phyloP scores from a whole-genome alignment of 23 red algal species.

The Pyropia haitanensis region DNA sequence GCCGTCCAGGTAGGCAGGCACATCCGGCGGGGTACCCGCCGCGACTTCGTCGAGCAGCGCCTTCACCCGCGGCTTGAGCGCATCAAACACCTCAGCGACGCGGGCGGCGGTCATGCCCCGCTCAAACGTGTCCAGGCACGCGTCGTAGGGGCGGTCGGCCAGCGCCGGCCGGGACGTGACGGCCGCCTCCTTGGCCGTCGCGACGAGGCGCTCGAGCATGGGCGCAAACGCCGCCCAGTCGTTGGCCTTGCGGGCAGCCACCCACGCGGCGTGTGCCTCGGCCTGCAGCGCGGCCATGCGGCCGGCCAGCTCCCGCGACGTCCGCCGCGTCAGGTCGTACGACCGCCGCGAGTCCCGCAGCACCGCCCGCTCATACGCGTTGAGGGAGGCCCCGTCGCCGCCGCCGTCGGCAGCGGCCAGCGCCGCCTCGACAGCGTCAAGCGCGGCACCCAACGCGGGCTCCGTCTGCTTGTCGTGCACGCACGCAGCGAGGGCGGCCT shows the following conservation, averaged over 20 bases:
- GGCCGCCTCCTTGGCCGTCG: slow-evolving; percentile 18
- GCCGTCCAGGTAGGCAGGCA: slow-evolving; percentile 21
- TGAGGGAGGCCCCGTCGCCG: not conserved
- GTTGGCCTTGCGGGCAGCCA: slow-evolving; percentile 23
- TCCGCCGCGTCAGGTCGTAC: slow-evolving; percentile 5
- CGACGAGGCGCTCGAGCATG: slow-evolving; percentile 11
- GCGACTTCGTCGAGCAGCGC: slow-evolving; percentile 12
- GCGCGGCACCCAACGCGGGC: not conserved
- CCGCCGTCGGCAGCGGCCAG: slow-evolving; percentile 7
- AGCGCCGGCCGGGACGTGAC: slow-evolving; percentile 4
- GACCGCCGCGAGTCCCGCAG: slow-evolving; percentile 39
- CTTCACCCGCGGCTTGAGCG: slow-evolving; percentile 20
- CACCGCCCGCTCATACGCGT: slow-evolving; percentile 22
- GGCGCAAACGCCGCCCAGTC: slow-evolving; percentile 27
- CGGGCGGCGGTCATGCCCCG: slow-evolving; percentile 58
- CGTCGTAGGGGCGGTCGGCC: slow-evolving; percentile 25
- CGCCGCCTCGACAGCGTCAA: slow-evolving; percentile 1
- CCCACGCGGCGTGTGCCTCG: slow-evolving; percentile 23
- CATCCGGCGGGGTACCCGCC: slow-evolving; percentile 15
- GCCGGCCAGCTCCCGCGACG: slow-evolving; percentile 15
- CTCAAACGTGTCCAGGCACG: slow-evolving; percentile 53
- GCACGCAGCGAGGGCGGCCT: slow-evolving; percentile 35
- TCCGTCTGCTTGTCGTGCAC: slow-evolving; percentile 36
- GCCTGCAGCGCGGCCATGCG: slow-evolving; percentile 14
- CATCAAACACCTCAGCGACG: slow-evolving; percentile 47